Evolutionary conservation across 225 moss, liverwort and hornwort species (phyloP), one percentile per base, ranked within the genome.

Genomic region (Pleurozium schreberi): DNA sequence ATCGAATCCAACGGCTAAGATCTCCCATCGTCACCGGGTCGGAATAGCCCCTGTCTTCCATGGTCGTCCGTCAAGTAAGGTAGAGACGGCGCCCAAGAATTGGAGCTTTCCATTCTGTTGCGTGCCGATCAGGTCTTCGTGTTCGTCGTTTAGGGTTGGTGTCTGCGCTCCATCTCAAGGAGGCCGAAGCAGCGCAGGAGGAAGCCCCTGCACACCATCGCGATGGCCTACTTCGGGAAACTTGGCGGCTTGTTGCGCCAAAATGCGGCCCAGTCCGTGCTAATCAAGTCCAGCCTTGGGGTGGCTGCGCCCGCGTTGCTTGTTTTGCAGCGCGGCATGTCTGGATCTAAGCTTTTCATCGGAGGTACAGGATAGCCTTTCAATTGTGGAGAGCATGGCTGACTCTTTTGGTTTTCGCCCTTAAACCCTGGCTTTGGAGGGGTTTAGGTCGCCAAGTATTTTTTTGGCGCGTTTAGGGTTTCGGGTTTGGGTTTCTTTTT

Each of bases 171-270:
- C 17, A 19, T 88, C 50, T 70, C 70, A 53, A 80, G 63, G 30
- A 62, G 84, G 73, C 70, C 59, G 76, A 8, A 68, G 30, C 40
- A 68, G 31, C 84, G 69, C 83, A 52, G 59, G 65, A 78, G 78
- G 60, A 36, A 87, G 42, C 28, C 45, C 8, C 60, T 53, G 61
- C 22, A 45, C 33, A 33, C 34, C 53, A 43, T 26, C 52, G 38
- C 36, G 3, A 94, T 93, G 94, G 94, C 93, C 23, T 90, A 81
- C 91, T 91, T 94, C 53, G 92, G 94, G 34, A 94, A 86, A 78
- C 88, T 94, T 18, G 94, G 94, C 52, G 90, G 94, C 38, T 73
- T 94, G 73, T 85, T 93, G 91, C 94, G 93, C 75, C 92, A 90
- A 16, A 92, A 90, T 81, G 93, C 93, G 92, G 94, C 94, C 27